Percentiles rank a stretch among this genome's conserved stretches.
phyloP scores from a whole-genome alignment of 1,284 basidiomycete species.

The Pseudozyma sp. region DNA sequence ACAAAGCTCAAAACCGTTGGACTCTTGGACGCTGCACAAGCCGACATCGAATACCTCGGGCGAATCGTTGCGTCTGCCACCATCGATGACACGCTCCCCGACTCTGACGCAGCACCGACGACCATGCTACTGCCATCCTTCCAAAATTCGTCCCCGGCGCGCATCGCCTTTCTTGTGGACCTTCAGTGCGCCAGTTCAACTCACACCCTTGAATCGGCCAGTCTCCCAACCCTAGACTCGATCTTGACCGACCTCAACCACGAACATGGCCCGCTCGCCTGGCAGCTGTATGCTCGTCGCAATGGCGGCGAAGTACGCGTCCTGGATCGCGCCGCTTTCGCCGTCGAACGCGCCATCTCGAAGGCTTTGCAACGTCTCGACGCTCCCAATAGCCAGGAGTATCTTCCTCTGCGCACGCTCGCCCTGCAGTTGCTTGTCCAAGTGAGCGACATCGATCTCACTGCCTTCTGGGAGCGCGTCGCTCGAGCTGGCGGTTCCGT shows the following conservation, averaged over 20 bases:
- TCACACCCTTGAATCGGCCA: conserved; percentile 14
- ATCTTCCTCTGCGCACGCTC: conserved; percentile 25
- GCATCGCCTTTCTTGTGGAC: conserved; percentile 29
- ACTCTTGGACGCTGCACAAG: conserved; percentile 7
- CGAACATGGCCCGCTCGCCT: conserved; percentile 39
- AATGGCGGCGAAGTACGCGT: conserved; percentile 14
- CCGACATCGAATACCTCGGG: conserved; percentile 27
- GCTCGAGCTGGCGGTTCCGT: conserved; percentile 39
- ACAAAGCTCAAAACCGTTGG: conserved; percentile 34
- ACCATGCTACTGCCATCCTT: conserved; percentile 23
- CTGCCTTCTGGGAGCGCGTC: conserved; percentile 57
- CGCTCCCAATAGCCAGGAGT: conserved; percentile 23
- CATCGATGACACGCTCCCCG: not conserved
- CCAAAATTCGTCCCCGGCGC: conserved; percentile 10
- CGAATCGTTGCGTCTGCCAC: not conserved
- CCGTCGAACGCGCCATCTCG: conserved; percentile 46
- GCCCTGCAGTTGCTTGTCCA: conserved; percentile 44
- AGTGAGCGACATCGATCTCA: conserved; percentile 46
- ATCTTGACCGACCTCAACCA: conserved; percentile 33
- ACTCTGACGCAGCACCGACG: not conserved
- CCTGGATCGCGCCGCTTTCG: conserved; percentile 51
- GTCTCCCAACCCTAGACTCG: conserved; percentile 5
- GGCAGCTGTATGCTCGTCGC: conserved; percentile 35
- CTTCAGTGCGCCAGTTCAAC: conserved; percentile 23
- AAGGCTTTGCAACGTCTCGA: conserved; percentile 34